These are phyloP conservation scores for Alternaria sp. DNA, from an alignment of 2,329 filamentous ascomycete genomes.

Conservation along the genomic window DNA sequence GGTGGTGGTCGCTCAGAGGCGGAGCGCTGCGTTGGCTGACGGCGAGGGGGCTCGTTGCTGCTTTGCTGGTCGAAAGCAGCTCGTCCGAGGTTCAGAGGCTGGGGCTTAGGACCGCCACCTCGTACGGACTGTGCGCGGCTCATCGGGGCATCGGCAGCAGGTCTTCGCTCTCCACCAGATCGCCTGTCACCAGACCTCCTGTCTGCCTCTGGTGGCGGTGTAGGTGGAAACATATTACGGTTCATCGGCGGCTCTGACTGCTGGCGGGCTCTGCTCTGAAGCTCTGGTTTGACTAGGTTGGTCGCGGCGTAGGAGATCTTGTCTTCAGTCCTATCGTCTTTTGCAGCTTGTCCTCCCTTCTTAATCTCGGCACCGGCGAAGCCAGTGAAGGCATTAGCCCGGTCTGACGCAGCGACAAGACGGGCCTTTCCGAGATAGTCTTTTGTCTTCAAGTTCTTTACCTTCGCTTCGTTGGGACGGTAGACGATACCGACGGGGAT, in stretches of 20 bases:
- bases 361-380: slow-evolving; percentile 83
- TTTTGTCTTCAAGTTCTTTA: slow-evolving; percentile 97
- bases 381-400: slow-evolving; percentile 81
- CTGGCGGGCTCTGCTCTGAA: slow-evolving; percentile 78
- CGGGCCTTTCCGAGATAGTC: slow-evolving; percentile 98
- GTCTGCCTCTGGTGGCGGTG: slow-evolving; percentile 92
- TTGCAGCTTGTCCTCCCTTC: slow-evolving; percentile 66
- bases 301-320: slow-evolving; percentile 91
- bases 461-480: slow-evolving; percentile 94
- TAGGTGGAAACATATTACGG: slow-evolving; percentile 92
- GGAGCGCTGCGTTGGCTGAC: slow-evolving; percentile 52
- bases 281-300: slow-evolving; percentile 87
- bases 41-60: slow-evolving; percentile 42
- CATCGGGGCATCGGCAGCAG: slow-evolving; percentile 43
- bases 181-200: slow-evolving; percentile 38
- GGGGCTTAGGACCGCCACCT: slow-evolving; percentile 57
- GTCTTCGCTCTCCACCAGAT: slow-evolving; percentile 28
- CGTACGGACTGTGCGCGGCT: slow-evolving; percentile 61
- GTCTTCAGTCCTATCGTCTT: slow-evolving; percentile 82
- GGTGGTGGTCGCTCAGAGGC: slow-evolving; percentile 56
- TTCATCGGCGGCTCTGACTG: slow-evolving; percentile 84
- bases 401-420: slow-evolving; percentile 86
- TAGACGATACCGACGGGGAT: slow-evolving; percentile 97
- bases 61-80: slow-evolving; percentile 58
- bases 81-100: slow-evolving; percentile 59